phyloP scores from a whole-genome alignment of 1,284 basidiomycete species.

The Meira nashicola region DNA sequence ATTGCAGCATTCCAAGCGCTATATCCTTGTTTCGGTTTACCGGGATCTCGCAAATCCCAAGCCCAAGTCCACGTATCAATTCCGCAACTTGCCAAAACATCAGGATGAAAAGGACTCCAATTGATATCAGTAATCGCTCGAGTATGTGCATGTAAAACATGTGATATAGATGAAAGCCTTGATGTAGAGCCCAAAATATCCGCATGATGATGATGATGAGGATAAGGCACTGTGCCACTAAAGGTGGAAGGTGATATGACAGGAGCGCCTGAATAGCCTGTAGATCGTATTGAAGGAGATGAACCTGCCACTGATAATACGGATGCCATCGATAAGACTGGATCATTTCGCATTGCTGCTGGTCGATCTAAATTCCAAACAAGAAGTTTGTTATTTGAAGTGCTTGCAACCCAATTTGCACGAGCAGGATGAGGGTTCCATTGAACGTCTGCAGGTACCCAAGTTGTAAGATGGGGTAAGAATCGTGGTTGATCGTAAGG shows the following conservation, averaged over 20 bases:
- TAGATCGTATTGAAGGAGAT: not conserved
- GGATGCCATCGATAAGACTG: slow-evolving; percentile 7
- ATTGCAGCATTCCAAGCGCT: slow-evolving; percentile 50
- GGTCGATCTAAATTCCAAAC: slow-evolving; percentile 79
- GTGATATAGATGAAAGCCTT: slow-evolving; percentile 37
- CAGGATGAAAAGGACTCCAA: slow-evolving; percentile 49
- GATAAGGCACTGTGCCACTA: slow-evolving; percentile 13
- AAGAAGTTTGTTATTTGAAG: slow-evolving; percentile 88
- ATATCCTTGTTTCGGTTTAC: slow-evolving; percentile 44
- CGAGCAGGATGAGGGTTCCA: slow-evolving; percentile 88
- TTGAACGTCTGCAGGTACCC: slow-evolving; percentile 89
- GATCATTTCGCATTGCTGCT: slow-evolving; percentile 7
- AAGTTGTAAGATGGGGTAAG: slow-evolving; percentile 88
- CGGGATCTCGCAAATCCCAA: slow-evolving; percentile 47
- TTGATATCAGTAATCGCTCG: slow-evolving; percentile 53
- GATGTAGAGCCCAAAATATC: slow-evolving; percentile 1
- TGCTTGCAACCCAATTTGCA: slow-evolving; percentile 86
- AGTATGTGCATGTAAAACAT: slow-evolving; percentile 44
- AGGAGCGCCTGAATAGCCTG: slow-evolving; percentile 21
- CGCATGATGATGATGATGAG: slow-evolving; percentile 13
- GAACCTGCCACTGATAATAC: slow-evolving; percentile 3
- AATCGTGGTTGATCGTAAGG: slow-evolving; percentile 83
- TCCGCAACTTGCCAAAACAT: slow-evolving; percentile 47
- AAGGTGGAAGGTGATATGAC: slow-evolving; percentile 9
- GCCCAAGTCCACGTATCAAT: slow-evolving; percentile 52